phyloP scores from a whole-genome alignment of 495 filamentous ascomycete genomes.

The Oleoguttula mirabilis region DNA sequence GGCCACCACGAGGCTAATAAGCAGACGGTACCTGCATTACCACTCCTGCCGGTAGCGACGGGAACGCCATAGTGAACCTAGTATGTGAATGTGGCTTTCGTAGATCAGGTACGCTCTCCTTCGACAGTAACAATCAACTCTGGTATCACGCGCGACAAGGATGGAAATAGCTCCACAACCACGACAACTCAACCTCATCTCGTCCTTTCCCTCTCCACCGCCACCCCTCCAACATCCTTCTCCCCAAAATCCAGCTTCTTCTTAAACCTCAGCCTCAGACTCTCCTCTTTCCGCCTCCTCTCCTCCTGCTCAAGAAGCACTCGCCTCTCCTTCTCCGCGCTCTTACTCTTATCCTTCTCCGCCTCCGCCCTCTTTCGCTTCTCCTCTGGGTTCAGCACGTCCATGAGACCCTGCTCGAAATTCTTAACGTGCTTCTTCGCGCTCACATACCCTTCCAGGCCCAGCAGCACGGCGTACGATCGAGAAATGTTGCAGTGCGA shows the following conservation, averaged over 20 bases:
- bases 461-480: slow-evolving; percentile 68
- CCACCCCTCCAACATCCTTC: too few species aligned
- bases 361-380: slow-evolving; percentile 32
- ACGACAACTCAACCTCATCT: too few species aligned
- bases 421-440: slow-evolving; percentile 47
- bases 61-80: too few species aligned
- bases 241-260: slow-evolving; percentile 20
- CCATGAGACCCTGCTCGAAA: slow-evolving; percentile 22
- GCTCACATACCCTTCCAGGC: slow-evolving; percentile 64
- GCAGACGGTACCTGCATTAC: too few species aligned
- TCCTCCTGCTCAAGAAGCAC: slow-evolving; percentile 29
- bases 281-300: slow-evolving; percentile 28
- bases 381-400: slow-evolving; percentile 35
- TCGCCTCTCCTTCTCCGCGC: slow-evolving; percentile 37
- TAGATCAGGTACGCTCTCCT: too few species aligned
- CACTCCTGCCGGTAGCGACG: too few species aligned
- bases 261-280: slow-evolving; percentile 24
- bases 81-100: too few species aligned
- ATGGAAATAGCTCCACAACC: too few species aligned
- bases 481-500: slow-evolving; percentile 62
- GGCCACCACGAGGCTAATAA: too few species aligned
- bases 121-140: too few species aligned
- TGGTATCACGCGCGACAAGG: too few species aligned
- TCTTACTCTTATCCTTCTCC: slow-evolving; percentile 38
- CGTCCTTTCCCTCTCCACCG: too few species aligned